phyloP scores from a whole-genome alignment of 805 yeast species.

The Starmerella apicola region DNA sequence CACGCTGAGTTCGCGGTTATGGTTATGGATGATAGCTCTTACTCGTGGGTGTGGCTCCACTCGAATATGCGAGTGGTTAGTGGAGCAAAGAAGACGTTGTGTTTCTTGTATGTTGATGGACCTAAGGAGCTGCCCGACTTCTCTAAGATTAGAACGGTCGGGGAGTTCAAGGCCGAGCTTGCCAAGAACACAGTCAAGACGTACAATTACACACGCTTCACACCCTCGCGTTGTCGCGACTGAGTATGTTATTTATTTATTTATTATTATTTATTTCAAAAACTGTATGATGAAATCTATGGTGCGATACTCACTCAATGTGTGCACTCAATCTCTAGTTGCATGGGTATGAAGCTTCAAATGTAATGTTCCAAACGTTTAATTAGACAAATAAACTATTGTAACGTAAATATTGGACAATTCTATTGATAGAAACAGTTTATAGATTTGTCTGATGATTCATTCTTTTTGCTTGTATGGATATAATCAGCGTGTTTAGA shows the following conservation, averaged over 20 bases:
- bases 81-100: slow-evolving; percentile 69
- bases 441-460: too few species aligned
- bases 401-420: too few species aligned
- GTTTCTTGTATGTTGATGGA: slow-evolving; percentile 52
- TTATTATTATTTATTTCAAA: slow-evolving; percentile 1
- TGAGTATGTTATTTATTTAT: slow-evolving; percentile 27
- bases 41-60: slow-evolving; percentile 50
- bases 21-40: slow-evolving; percentile 33
- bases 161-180: slow-evolving; percentile 29
- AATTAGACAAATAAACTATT: too few species aligned
- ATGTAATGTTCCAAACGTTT: too few species aligned
- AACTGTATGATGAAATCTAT: too few species aligned
- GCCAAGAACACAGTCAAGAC: slow-evolving; percentile 45
- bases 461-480: too few species aligned
- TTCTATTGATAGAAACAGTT: too few species aligned
- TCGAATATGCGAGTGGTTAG: slow-evolving; percentile 70
- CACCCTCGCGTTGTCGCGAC: slow-evolving; percentile 73
- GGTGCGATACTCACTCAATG: too few species aligned
- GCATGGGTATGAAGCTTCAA: too few species aligned
- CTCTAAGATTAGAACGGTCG: slow-evolving; percentile 14
- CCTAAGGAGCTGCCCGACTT: slow-evolving; percentile 30
- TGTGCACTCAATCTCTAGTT: too few species aligned
- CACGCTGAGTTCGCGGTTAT: slow-evolving; percentile 80
- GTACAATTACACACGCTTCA: slow-evolving; percentile 66
- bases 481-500: too few species aligned